These are phyloP conservation scores for Epichloe baconii DNA, from an alignment of 2,329 filamentous ascomycete species.

Conservation along the genomic window DNA sequence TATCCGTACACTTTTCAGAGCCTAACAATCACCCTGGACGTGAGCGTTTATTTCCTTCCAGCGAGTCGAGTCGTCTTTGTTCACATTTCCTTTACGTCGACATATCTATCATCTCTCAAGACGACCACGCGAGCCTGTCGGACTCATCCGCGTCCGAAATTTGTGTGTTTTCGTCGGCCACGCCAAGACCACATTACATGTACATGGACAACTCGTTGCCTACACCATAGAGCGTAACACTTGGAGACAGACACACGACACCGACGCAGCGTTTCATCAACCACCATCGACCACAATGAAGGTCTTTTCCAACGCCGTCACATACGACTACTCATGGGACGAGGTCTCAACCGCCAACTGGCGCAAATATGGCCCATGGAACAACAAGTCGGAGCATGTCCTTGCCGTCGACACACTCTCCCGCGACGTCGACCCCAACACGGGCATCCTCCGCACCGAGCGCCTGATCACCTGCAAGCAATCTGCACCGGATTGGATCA, in stretches of 20 bases:
- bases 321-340: slow-evolving; percentile 97
- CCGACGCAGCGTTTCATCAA: not conserved
- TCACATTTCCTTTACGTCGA: too few relatives aligned
- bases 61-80: too few relatives aligned
- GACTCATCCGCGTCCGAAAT: too few relatives aligned
- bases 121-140: too few relatives aligned
- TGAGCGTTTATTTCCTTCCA: too few relatives aligned
- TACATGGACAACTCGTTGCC: too few relatives aligned
- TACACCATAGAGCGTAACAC: too few relatives aligned
- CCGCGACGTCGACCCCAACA: slow-evolving; percentile 44
- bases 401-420: slow-evolving; percentile 87
- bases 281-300: slow-evolving; percentile 51
- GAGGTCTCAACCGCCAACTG: slow-evolving; percentile 96
- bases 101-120: too few relatives aligned
- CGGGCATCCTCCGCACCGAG: slow-evolving; percentile 48
- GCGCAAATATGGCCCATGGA: slow-evolving; percentile 98
- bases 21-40: too few relatives aligned
- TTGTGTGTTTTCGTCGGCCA: too few relatives aligned
- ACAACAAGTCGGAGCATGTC: slow-evolving; percentile 95
- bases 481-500: slow-evolving; percentile 64
- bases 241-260: too few relatives aligned
- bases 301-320: slow-evolving; percentile 81
- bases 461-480: slow-evolving; percentile 51
- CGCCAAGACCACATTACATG: too few relatives aligned
- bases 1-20: not conserved